These are phyloP conservation scores for Corinectria fuckeliana DNA, from an alignment of 2,329 filamentous ascomycete genomes.

Conservation along the genomic window DNA sequence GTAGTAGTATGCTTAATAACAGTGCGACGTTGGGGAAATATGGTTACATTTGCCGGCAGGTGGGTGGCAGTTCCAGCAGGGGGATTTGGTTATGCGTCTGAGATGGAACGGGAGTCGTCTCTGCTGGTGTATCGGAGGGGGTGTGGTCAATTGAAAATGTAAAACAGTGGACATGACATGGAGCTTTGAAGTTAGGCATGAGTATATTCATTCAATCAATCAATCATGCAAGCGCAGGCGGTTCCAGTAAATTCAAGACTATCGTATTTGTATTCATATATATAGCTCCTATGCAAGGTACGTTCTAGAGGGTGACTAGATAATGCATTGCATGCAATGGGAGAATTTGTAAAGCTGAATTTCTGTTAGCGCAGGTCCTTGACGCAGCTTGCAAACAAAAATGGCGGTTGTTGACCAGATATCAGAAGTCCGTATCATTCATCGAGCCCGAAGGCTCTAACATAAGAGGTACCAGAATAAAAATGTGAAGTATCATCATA, in stretches of 20 bases:
- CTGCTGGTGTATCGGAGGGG: constrained; percentile 28
- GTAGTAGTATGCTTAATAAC: constrained; percentile 56
- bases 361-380: constrained; percentile 27
- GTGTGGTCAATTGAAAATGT: constrained; percentile 37
- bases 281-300: neutral
- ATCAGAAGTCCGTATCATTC: constrained; percentile 90
- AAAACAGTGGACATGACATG: constrained; percentile 37
- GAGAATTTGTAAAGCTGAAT: constrained; percentile 6
- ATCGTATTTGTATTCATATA: neutral
- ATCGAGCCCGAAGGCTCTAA: constrained; percentile 74
- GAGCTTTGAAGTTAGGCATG: constrained; percentile 11
- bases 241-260: constrained; percentile 9
- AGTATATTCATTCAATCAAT: constrained; percentile 7
- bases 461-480: constrained; percentile 98
- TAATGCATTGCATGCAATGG: neutral
- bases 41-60: neutral
- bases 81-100: constrained; percentile 28
- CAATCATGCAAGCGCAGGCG: constrained; percentile 11
- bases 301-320: neutral
- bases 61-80: neutral
- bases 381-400: constrained; percentile 12
- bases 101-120: constrained; percentile 25
- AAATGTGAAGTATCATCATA: constrained; percentile 77
- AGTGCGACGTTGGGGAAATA: neutral
- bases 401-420: constrained; percentile 23